phyloP scores from a whole-genome alignment of 306 rosid species.

The Calophaca sinica region DNA sequence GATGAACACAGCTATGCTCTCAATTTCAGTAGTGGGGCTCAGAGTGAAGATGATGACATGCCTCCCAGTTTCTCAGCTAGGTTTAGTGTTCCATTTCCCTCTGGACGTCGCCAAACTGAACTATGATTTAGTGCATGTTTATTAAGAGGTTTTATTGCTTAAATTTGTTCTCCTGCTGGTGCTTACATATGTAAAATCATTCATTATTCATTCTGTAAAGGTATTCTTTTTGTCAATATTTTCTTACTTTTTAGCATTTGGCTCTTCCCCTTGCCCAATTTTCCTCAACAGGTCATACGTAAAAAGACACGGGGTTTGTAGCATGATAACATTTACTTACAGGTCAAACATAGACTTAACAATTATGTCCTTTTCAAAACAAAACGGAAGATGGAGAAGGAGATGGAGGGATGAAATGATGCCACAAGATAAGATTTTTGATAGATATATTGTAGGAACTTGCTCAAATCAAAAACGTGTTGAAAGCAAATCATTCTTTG shows the following conservation, averaged over 20 bases:
- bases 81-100: constrained; percentile 51
- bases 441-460: background rate
- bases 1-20: constrained; percentile 78
- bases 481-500: constrained; percentile 6
- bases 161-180: constrained; percentile 26
- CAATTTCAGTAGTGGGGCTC: constrained; percentile 61
- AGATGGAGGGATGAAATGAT: background rate
- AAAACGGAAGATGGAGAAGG: constrained; percentile 4
- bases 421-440: background rate
- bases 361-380: background rate
- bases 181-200: constrained; percentile 3
- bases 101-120: constrained; percentile 38
- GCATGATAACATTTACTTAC: background rate
- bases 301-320: background rate
- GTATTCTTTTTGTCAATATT: constrained; percentile 4
- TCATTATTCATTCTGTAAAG: constrained; percentile 38
- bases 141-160: background rate
- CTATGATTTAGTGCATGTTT: constrained; percentile 1
- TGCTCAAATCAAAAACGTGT: background rate
- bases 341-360: background rate
- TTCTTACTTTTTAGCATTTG: background rate
- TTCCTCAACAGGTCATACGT: background rate
- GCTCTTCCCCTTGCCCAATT: constrained; percentile 9
- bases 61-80: constrained; percentile 60
- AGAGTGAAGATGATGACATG: constrained; percentile 55